phyloP scores from a whole-genome alignment of 768 basidiomycete genomes.

The Austroboletus eburneus region DNA sequence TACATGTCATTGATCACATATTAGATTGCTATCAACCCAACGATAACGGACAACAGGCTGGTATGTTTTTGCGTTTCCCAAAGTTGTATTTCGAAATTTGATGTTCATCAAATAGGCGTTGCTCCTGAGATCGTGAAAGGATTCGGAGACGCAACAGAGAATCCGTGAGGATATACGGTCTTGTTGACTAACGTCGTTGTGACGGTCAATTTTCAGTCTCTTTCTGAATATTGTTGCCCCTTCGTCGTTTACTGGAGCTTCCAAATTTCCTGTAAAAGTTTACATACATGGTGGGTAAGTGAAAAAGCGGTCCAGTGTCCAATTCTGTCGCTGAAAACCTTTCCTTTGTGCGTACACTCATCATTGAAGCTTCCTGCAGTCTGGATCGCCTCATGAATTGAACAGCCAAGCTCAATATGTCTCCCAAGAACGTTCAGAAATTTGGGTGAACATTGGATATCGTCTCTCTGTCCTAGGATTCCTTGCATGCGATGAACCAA shows the following conservation, averaged over 20 bases:
- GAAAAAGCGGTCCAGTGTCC: neutral
- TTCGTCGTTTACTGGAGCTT: conserved; percentile 35
- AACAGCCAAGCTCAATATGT: conserved; percentile 62
- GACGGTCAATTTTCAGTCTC: conserved; percentile 34
- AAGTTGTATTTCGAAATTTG: neutral
- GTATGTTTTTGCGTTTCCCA: conserved; percentile 23
- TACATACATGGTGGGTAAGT: conserved; percentile 74
- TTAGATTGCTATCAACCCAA: conserved; percentile 57
- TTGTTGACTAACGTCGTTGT: neutral
- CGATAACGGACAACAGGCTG: conserved; percentile 58
- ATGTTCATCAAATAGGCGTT: conserved; percentile 30
- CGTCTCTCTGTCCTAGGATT: conserved; percentile 74
- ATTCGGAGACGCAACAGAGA: conserved; percentile 61
- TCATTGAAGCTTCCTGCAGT: conserved; percentile 62
- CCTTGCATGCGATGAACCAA: conserved; percentile 58
- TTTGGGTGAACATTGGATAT: conserved; percentile 75
- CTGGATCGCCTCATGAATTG: conserved; percentile 66
- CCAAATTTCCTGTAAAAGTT: conserved; percentile 59
- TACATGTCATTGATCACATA: neutral
- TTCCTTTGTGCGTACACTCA: neutral
- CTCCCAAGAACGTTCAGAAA: conserved; percentile 55
- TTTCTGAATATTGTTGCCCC: conserved; percentile 64
- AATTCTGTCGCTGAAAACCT: neutral
- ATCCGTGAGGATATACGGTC: conserved; percentile 41
- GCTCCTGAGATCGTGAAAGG: conserved; percentile 59